These are phyloP conservation scores for Fistulinella staudtii DNA, from an alignment of 1,284 basidiomycete species.

Conservation along the genomic window DNA sequence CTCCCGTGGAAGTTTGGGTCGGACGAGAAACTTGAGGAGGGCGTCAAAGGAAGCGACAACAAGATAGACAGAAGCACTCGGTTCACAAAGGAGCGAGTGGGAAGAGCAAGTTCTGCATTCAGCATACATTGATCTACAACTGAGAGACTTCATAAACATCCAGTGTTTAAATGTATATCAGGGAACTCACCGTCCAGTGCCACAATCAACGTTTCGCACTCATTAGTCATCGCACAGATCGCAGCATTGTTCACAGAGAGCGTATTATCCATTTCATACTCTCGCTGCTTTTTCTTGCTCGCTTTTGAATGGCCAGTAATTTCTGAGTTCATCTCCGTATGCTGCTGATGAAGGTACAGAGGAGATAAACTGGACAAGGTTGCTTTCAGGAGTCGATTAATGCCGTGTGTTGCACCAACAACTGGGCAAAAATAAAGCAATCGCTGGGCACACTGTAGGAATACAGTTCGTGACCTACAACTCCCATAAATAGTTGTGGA, in stretches of 20 bases:
- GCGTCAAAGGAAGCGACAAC: constrained; percentile 52
- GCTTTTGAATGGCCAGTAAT: constrained; percentile 43
- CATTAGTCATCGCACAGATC: constrained; percentile 46
- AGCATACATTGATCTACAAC: constrained; percentile 48
- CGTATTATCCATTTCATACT: constrained; percentile 76
- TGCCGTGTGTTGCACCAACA: constrained; percentile 46
- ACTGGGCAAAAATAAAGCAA: constrained; percentile 45
- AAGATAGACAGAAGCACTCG: constrained; percentile 57
- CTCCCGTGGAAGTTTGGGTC: constrained; percentile 46
- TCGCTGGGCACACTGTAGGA: constrained; percentile 43
- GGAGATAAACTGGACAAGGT: constrained; percentile 48
- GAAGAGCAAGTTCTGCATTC: constrained; percentile 46
- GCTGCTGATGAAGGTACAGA: constrained; percentile 44
- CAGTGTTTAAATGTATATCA: not conserved
- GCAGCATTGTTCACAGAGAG: constrained; percentile 54
- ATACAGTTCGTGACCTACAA: constrained; percentile 42
- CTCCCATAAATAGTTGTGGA: constrained; percentile 2
- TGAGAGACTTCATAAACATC: constrained; percentile 26
- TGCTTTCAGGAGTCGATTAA: constrained; percentile 54
- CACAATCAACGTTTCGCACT: constrained; percentile 51
- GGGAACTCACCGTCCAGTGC: constrained; percentile 58
- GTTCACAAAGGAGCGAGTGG: constrained; percentile 55
- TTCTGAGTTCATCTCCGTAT: constrained; percentile 21
- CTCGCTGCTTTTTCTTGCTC: constrained; percentile 72
- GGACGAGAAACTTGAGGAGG: constrained; percentile 52